Conservation (phyloP, 75 land plant genomes). For the Pseudotsuga menziesii region DNA sequence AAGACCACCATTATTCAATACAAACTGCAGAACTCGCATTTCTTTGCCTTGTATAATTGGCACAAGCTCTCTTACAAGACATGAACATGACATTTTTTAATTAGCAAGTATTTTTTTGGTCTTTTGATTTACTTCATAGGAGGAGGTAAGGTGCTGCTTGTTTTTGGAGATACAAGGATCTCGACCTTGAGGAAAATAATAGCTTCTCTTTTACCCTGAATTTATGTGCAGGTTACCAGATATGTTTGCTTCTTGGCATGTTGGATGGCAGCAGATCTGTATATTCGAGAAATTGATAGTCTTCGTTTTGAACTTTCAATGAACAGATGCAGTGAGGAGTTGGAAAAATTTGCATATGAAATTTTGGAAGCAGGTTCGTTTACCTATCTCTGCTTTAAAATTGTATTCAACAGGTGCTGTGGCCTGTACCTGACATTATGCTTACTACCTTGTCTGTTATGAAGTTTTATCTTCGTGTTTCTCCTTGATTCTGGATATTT, state of each 20-base stretch:
- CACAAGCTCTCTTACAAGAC: not conserved
- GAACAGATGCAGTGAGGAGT: constrained; percentile 63
- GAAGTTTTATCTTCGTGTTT: no score
- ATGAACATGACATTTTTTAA: no score
- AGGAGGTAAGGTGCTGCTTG: no score
- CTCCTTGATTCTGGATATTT: no score
- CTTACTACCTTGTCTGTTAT: no score
- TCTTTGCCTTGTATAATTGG: not conserved
- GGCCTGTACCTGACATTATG: no score
- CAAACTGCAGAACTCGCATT: no score
- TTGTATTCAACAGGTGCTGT: no score
- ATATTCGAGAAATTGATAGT: constrained; percentile 81
- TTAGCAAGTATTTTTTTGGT: not conserved
- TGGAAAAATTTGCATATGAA: constrained; percentile 62
- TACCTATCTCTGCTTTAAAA: no score
- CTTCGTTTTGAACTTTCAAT: constrained; percentile 90
- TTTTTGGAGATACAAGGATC: not conserved
- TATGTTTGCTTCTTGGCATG: constrained; percentile 81
- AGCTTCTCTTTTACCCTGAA: not conserved
- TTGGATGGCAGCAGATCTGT: constrained; percentile 93
- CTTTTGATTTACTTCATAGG: no score
- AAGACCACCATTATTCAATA: not conserved
- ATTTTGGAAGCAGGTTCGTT: constrained; percentile 72
- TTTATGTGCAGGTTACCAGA: constrained; percentile 65
- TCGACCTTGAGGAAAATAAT: not conserved